Evolutionary conservation across 2,329 filamentous ascomycete genomes (phyloP), one percentile per base, ranked within the genome.

Genomic region (Capronia epimyces): DNA sequence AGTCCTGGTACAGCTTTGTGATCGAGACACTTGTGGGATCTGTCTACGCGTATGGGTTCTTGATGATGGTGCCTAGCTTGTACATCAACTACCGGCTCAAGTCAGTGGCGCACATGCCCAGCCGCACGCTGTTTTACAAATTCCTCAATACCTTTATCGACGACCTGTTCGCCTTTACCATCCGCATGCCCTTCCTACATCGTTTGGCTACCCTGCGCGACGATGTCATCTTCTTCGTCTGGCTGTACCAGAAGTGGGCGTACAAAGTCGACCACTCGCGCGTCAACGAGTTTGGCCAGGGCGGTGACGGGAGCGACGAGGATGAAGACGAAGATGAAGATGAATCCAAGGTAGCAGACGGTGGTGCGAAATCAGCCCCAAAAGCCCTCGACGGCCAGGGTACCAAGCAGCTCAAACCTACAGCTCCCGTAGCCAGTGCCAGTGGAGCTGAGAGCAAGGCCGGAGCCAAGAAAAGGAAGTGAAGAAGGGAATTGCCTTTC

Each of bases 11-110:
- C 74, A 93, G 86, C 37, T 98, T 90, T 75, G 79, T 94, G 68
- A 95, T 98, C 67, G 83, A 93, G 20, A 97, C 91, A 0, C 82
- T 98, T 8, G 93, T 98, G 18, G 93, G 90, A 9, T 91, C 86
- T 37, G 93, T 98, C 45, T 98, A 98, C 68, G 90, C 93, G 0
- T 98, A 98, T 67, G 93, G 93, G 3, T 98, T 98, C 78, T 74
- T 98, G 55, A 95, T 98, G 89, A 98, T 98, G 93, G 86, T 98
- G 7, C 93, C 93, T 12, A 86, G 83, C 53, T 77, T 98, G 27
- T 98, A 97, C 75, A 98, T 98, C 81, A 98, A 98, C 78, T 98
- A 98, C 76, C 84, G 91, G 10, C 81, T 98, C 61, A 95, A 91
- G 78, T 58, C 54, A 27, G 51, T 97, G 27, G 93, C 93, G 9